Evolutionary conservation across 2,329 filamentous ascomycete species (phyloP).

Genomic region (Neocucurbitaria cava): DNA sequence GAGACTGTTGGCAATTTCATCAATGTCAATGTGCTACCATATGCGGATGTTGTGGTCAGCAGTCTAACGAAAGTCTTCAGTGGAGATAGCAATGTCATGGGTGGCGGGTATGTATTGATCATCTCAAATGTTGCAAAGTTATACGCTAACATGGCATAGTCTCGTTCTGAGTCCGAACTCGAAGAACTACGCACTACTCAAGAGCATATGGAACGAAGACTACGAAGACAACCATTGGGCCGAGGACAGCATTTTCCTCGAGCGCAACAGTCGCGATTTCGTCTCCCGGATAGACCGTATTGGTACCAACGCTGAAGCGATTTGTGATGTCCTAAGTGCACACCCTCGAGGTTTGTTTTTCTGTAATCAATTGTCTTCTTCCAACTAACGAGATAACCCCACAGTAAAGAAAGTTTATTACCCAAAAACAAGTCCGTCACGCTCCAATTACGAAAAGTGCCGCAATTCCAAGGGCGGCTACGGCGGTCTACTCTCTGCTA

Average conservation of each 20-base stretch:
- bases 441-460: slow-evolving; percentile 78
- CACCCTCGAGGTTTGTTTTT: slow-evolving; percentile 58
- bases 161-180: slow-evolving; percentile 70
- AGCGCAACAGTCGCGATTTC: slow-evolving; percentile 95
- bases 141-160: slow-evolving; percentile 40
- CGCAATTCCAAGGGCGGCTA: slow-evolving; percentile 79
- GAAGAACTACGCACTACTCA: slow-evolving; percentile 75
- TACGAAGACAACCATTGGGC: slow-evolving; percentile 94
- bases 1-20: slow-evolving; percentile 97
- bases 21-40: slow-evolving; percentile 90
- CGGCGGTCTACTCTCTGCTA: slow-evolving; percentile 85
- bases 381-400: slow-evolving; percentile 12
- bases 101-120: slow-evolving; percentile 65
- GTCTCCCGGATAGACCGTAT: slow-evolving; percentile 80
- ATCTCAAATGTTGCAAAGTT: neutral
- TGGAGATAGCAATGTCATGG: slow-evolving; percentile 98
- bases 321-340: slow-evolving; percentile 73
- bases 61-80: slow-evolving; percentile 97
- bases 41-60: slow-evolving; percentile 90
- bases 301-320: slow-evolving; percentile 83
- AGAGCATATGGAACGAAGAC: slow-evolving; percentile 66
- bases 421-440: slow-evolving; percentile 77
- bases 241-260: slow-evolving; percentile 92
- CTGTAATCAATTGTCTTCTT: neutral
- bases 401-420: slow-evolving; percentile 83